These are phyloP conservation scores for Neurospora discreta DNA, from an alignment of 495 filamentous ascomycete genomes.

Conservation along the genomic window DNA sequence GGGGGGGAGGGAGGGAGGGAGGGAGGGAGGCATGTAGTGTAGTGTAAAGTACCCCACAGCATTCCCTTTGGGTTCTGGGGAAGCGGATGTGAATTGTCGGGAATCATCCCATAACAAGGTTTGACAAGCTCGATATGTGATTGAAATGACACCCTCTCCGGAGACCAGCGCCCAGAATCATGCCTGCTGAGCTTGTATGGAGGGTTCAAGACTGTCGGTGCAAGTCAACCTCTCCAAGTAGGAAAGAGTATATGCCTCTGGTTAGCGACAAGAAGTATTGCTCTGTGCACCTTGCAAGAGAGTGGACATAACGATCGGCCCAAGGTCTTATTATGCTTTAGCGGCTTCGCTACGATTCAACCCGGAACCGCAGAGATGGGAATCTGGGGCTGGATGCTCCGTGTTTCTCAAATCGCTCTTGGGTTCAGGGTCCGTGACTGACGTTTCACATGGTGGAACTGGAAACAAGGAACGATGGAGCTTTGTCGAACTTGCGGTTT, in stretches of 20 bases:
- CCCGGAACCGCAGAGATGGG: neutral
- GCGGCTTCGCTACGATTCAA: neutral
- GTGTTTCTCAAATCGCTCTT: neutral
- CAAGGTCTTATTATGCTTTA: neutral
- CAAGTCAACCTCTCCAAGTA: neutral
- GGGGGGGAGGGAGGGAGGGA: too few relatives aligned
- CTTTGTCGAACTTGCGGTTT: neutral
- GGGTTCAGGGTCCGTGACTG: neutral
- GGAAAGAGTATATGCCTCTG: neutral
- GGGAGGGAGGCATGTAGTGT: neutral
- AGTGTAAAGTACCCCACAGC: neutral
- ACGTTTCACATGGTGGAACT: neutral
- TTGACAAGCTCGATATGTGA: neutral
- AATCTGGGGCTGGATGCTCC: neutral
- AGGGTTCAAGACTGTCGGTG: neutral
- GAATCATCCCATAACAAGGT: neutral
- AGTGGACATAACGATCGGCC: neutral
- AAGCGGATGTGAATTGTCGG: neutral
- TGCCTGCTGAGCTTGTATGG: neutral
- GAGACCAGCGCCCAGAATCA: neutral
- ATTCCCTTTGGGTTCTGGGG: neutral
- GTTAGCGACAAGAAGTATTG: neutral
- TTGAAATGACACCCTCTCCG: neutral
- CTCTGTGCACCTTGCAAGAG: neutral
- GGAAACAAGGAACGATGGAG: neutral